These are phyloP conservation scores for Nemophila menziesii DNA, from an alignment of 257 asterid genomes.

Conservation along the genomic window DNA sequence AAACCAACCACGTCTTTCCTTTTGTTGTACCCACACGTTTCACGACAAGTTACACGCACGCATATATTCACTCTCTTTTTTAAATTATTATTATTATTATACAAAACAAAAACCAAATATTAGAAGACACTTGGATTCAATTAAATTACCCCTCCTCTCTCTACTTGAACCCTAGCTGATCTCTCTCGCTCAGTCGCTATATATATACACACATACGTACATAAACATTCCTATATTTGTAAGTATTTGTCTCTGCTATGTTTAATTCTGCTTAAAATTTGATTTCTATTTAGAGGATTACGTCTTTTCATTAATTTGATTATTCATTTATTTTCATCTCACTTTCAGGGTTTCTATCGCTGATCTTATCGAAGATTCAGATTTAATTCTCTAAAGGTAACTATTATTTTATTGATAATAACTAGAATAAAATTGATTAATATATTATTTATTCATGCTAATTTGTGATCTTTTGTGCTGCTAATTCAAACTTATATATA, in stretches of 20 bases:
- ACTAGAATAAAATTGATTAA: too few species aligned
- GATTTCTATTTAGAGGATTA: too few species aligned
- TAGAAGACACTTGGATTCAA: conserved; percentile 1
- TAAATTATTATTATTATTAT: too few species aligned
- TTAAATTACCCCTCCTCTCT: conserved; percentile 6
- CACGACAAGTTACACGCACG: not conserved
- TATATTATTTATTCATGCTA: too few species aligned
- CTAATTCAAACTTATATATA: not conserved
- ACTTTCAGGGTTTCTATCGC: not conserved
- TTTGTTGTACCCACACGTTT: not conserved
- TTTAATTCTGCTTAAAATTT: not conserved
- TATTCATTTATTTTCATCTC: too few species aligned
- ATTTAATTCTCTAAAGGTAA: not conserved
- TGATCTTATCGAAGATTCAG: not conserved
- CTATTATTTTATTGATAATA: too few species aligned
- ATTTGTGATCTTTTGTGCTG: not conserved
- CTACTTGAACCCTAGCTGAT: conserved; percentile 11
- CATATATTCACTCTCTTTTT: not conserved
- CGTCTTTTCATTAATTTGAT: too few species aligned
- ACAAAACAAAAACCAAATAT: not conserved
- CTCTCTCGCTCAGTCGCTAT: conserved; percentile 4
- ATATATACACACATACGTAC: conserved; percentile 1
- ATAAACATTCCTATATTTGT: conserved; percentile 1
- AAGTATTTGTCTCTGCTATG: not conserved
- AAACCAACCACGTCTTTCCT: not conserved